These are phyloP conservation scores for Aspergillus tanneri DNA, from an alignment of 2,329 filamentous ascomycete species.

Conservation along the genomic window DNA sequence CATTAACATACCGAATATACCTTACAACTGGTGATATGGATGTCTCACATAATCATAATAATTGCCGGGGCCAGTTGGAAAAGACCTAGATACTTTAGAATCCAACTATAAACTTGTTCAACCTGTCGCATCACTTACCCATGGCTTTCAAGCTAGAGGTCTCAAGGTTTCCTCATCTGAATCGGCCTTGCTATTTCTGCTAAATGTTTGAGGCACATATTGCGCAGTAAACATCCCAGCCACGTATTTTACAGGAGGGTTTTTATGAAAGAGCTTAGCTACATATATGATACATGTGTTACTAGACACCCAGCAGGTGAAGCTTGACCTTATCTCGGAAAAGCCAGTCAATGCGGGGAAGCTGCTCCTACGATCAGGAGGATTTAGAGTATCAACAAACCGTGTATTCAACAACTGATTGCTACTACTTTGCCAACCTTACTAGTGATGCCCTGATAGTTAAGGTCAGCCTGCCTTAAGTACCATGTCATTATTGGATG, in stretches of 20 bases:
- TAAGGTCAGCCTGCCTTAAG: too few relatives aligned
- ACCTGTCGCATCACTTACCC: not conserved
- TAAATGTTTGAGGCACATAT: not conserved
- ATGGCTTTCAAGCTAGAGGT: not conserved
- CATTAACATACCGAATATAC: too few relatives aligned
- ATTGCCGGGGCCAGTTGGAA: not conserved
- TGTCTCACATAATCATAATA: slow-evolving; percentile 1
- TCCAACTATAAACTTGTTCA: not conserved
- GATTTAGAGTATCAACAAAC: too few relatives aligned
- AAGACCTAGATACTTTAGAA: not conserved
- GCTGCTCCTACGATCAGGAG: not conserved
- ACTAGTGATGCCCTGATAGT: too few relatives aligned
- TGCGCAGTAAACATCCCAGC: not conserved
- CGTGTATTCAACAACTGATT: too few relatives aligned
- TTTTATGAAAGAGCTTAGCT: too few relatives aligned
- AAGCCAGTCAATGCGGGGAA: not conserved
- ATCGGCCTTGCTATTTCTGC: not conserved
- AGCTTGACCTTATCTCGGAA: too few relatives aligned
- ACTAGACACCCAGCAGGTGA: too few relatives aligned
- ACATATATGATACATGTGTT: too few relatives aligned
- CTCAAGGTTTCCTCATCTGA: not conserved
- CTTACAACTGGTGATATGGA: too few relatives aligned
- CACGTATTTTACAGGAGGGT: not conserved
- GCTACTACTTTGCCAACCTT: too few relatives aligned
- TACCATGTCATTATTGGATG: too few relatives aligned